Percentiles rank a stretch among this genome's conserved stretches.
These are phyloP conservation scores for Ramaria sp. DNA, from an alignment of 768 basidiomycete genomes.

Conservation along the genomic window DNA sequence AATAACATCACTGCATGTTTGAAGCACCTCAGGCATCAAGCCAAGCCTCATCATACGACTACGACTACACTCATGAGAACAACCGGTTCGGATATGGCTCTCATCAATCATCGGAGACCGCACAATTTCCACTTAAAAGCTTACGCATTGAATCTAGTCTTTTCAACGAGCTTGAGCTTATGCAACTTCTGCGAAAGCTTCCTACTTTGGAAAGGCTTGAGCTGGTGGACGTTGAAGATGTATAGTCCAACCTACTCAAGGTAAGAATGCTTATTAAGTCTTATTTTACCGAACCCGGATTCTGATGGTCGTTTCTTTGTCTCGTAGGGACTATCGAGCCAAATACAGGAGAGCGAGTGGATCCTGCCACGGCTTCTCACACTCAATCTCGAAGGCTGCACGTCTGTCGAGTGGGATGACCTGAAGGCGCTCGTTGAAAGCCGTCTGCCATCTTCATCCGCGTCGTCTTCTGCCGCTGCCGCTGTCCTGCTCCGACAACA, in stretches of 20 bases:
- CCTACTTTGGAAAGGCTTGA: too few relatives aligned
- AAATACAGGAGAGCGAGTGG: slow-evolving; percentile 31
- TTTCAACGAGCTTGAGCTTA: slow-evolving; percentile 63
- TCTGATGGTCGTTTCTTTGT: neutral
- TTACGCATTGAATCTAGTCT: too few relatives aligned
- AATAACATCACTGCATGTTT: slow-evolving; percentile 65
- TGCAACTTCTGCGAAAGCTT: slow-evolving; percentile 60
- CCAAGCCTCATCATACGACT: too few relatives aligned
- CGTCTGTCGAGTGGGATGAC: too few relatives aligned
- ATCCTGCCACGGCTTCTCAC: too few relatives aligned
- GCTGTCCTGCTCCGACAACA: slow-evolving; percentile 25
- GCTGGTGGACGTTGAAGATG: slow-evolving; percentile 66
- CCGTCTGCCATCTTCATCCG: too few relatives aligned
- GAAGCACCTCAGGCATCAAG: slow-evolving; percentile 50
- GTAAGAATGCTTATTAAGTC: too few relatives aligned
- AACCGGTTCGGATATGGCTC: neutral
- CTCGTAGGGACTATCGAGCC: slow-evolving; percentile 49
- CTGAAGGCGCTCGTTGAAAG: too few relatives aligned
- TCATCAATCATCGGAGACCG: neutral
- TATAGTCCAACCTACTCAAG: slow-evolving; percentile 57
- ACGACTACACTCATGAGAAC: neutral
- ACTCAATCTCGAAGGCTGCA: too few relatives aligned
- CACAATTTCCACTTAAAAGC: slow-evolving; percentile 45
- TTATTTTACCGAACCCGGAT: slow-evolving; percentile 1
- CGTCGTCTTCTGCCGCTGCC: too few relatives aligned